These are phyloP conservation scores for Kwoniella shandongensis DNA, from an alignment of 768 basidiomycete genomes.

Conservation along the genomic window DNA sequence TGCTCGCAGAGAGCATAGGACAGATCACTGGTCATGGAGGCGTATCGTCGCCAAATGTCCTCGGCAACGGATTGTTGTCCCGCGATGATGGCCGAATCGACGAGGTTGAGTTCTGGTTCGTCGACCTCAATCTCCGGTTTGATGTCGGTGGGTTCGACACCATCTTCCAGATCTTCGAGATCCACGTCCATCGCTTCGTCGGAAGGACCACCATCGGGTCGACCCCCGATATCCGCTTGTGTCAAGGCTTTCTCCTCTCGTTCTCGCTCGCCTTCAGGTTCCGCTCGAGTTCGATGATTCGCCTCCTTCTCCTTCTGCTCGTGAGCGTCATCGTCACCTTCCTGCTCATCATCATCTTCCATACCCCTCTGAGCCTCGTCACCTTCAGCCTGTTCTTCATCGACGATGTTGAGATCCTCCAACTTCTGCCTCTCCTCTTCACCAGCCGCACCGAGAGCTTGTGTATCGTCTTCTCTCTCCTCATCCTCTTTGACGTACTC, in stretches of 20 bases:
- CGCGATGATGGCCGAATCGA: constrained; percentile 66
- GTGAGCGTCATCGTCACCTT: constrained; percentile 21
- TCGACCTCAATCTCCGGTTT: constrained; percentile 34
- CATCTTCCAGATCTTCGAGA: constrained; percentile 56
- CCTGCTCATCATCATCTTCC: constrained; percentile 29
- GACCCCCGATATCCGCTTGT: constrained; percentile 44
- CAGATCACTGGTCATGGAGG: constrained; percentile 83
- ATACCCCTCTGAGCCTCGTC: constrained; percentile 32
- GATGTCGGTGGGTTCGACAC: constrained; percentile 42
- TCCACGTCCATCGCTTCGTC: constrained; percentile 58
- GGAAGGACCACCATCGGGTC: constrained; percentile 13
- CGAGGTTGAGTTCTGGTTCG: constrained; percentile 58
- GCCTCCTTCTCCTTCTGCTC: constrained; percentile 12
- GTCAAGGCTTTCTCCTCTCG: constrained; percentile 55
- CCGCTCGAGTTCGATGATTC: constrained; percentile 10
- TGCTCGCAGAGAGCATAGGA: constrained; percentile 93
- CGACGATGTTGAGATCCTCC: constrained; percentile 73
- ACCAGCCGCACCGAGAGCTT: constrained; percentile 82
- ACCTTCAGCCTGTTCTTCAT: constrained; percentile 58
- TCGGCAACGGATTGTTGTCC: constrained; percentile 61
- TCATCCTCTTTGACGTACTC: constrained; percentile 76
- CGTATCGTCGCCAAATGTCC: constrained; percentile 87
- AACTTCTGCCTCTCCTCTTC: constrained; percentile 80
- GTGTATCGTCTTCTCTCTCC: constrained; percentile 65
- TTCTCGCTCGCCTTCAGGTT: constrained; percentile 15